A percentile compares a stretch with the other conserved stretches of the same genome.
Evolutionary conservation across 495 filamentous ascomycete species (phyloP).

Genomic region (Xeromyces bisporus): DNA sequence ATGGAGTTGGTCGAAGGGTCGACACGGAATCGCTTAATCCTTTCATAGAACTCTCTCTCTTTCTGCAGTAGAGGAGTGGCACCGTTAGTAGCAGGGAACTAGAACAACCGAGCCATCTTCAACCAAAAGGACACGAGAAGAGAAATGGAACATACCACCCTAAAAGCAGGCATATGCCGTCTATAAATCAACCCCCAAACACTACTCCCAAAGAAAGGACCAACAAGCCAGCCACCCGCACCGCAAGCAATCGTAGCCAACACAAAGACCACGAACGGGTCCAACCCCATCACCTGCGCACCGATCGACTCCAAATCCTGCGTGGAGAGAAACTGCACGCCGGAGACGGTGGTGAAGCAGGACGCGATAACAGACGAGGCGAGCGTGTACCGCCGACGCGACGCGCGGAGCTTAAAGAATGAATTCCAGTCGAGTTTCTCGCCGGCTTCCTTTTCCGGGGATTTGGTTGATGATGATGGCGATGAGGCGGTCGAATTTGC

Average conservation of each 20-base stretch:
- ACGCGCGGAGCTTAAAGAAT: slow-evolving; percentile 79
- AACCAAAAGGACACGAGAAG: background rate
- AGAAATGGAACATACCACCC: slow-evolving; percentile 32
- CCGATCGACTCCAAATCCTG: slow-evolving; percentile 52
- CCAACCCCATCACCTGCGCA: slow-evolving; percentile 53
- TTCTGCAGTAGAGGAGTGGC: slow-evolving; percentile 34
- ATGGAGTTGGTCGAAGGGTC: slow-evolving; percentile 59
- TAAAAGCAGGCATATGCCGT: slow-evolving; percentile 48
- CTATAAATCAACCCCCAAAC: slow-evolving; percentile 58
- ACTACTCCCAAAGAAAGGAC: slow-evolving; percentile 60
- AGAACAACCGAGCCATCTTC: background rate
- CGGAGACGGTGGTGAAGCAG: slow-evolving; percentile 36
- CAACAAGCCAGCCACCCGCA: slow-evolving; percentile 68
- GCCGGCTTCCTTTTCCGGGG: no score
- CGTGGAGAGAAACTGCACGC: slow-evolving; percentile 44
- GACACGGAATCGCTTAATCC: slow-evolving; percentile 77
- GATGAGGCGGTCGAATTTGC: slow-evolving; percentile 19
- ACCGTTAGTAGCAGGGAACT: background rate
- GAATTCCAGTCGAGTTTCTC: slow-evolving; percentile 78
- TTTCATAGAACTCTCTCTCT: slow-evolving; percentile 77
- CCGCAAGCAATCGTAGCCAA: slow-evolving; percentile 54
- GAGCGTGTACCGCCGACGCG: slow-evolving; percentile 67
- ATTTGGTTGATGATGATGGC: slow-evolving; percentile 8
- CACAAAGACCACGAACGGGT: slow-evolving; percentile 73
- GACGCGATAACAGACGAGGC: slow-evolving; percentile 52